Evolutionary conservation across 2,329 filamentous ascomycete genomes (phyloP), one percentile per base, ranked within the genome.

Genomic region (Aspergillus piperis): DNA sequence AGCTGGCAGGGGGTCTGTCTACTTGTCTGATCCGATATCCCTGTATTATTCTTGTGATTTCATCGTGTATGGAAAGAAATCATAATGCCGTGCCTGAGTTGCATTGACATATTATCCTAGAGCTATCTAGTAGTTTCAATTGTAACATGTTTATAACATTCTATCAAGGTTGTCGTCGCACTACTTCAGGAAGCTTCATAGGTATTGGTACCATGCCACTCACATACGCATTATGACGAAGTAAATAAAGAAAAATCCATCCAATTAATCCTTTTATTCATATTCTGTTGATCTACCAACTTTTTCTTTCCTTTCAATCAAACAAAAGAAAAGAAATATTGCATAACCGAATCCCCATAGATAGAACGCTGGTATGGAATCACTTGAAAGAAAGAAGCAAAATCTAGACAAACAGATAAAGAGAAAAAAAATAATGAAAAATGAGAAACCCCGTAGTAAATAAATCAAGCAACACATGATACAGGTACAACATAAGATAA

Each of bases 21-120:
- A 48, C 47, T 36, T 57, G 30, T 59, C 42, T 55, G 56, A 59
- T 60, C 63, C 59, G 53, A 64, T 63, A 50, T 57, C 60, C 59
- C 55, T 54, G 49, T 58, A 60, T 62, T 62, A 62, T 61, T 61
- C 59, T 27, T 49, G 44, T 49, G 44, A 17, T 49, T 49, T 49
- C 44, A 15, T 50, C 47, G 25, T 50, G 56, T 62, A 64, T 61
- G 62, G 56, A 56, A 41, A 60, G 55, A 60, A 59, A 61, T 61
- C 59, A 66, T 67, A 67, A 65, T 66, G 54, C 55, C 64, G 64
- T 54, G 38, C 55, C 58, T 51, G 42, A 50, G 65, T 66, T 49
- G n/a, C 25, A 38, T 47, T 27, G 51, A 62, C 60, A 58, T 48
- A 19, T 32, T 58, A 48, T 54, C 38, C 60, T 57, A 41, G 23